Evolutionary conservation across 2,329 filamentous ascomycete species (phyloP).

Genomic region (Botrytis elliptica): DNA sequence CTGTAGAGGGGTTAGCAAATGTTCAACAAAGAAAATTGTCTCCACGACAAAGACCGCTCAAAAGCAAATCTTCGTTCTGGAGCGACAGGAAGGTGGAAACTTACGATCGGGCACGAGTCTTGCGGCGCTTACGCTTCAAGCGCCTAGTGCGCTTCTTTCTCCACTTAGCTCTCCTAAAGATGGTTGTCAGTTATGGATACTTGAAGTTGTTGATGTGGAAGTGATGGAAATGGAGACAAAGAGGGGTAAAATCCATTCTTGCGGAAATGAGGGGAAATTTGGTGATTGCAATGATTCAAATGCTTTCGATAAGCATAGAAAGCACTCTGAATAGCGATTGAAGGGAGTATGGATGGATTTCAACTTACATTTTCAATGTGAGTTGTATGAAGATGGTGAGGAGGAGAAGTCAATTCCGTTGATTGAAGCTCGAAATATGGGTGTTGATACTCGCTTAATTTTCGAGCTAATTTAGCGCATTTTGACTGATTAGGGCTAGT

Average conservation of each 20-base stretch:
- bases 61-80: not conserved
- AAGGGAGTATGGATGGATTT: not conserved
- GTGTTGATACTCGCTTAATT: constrained; percentile 4
- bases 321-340: not conserved
- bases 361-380: constrained; percentile 14
- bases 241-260: not conserved
- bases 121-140: constrained; percentile 99
- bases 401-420: not conserved
- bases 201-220: constrained; percentile 10
- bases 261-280: not conserved
- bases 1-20: constrained; percentile 35
- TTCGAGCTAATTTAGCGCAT: constrained; percentile 8
- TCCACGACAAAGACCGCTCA: constrained; percentile 4
- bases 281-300: not conserved
- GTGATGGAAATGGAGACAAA: not conserved
- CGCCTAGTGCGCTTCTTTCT: constrained; percentile 99
- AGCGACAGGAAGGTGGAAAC: constrained; percentile 42
- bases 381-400: not conserved
- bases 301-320: not conserved
- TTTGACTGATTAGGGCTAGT: constrained; percentile 4
- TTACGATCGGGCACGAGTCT: constrained; percentile 97
- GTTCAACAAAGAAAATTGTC: not conserved
- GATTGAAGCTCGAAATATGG: constrained; percentile 8
- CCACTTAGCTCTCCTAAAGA: constrained; percentile 87
- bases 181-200: not conserved